Conservation (phyloP, 768 basidiomycete genomes). For the Tylopilus cervinicoccineus region DNA sequence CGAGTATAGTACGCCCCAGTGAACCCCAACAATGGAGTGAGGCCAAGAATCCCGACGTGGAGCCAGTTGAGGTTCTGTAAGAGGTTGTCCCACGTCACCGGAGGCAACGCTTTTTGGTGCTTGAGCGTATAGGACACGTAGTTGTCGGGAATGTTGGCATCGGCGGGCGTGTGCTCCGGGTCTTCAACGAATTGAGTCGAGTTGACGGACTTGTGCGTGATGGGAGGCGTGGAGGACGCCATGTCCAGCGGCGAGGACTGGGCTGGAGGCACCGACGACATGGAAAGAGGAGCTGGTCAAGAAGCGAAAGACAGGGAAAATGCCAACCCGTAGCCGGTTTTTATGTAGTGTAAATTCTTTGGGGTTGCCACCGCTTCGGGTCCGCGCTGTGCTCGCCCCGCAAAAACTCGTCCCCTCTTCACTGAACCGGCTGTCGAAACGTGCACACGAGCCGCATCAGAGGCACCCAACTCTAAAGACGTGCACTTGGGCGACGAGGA, state of each 20-base stretch:
- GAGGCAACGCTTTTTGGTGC: slow-evolving; percentile 63
- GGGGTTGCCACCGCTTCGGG: slow-evolving; percentile 28
- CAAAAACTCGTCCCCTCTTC: background rate
- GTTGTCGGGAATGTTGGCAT: slow-evolving; percentile 73
- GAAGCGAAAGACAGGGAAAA: slow-evolving; percentile 12
- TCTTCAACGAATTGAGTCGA: slow-evolving; percentile 19
- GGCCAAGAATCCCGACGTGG: slow-evolving; percentile 63
- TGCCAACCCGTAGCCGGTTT: slow-evolving; percentile 6
- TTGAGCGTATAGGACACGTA: slow-evolving; percentile 75
- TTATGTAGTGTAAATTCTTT: slow-evolving; percentile 33
- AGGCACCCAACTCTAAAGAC: background rate
- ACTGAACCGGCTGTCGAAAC: background rate
- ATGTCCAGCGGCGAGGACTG: slow-evolving; percentile 14
- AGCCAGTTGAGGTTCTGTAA: slow-evolving; percentile 72
- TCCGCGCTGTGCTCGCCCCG: background rate
- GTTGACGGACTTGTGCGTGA: slow-evolving; percentile 7
- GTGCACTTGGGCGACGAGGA: background rate
- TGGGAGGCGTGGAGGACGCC: slow-evolving; percentile 9
- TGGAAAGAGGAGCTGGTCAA: slow-evolving; percentile 22
- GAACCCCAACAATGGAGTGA: slow-evolving; percentile 71
- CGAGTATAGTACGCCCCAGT: slow-evolving; percentile 65
- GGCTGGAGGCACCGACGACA: slow-evolving; percentile 26
- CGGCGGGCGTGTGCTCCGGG: slow-evolving; percentile 36
- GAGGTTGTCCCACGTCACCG: slow-evolving; percentile 58
- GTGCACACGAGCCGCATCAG: background rate